Percentiles rank a stretch among this genome's conserved stretches.
Evolutionary conservation across 768 basidiomycete genomes (phyloP).

Genomic region (Lactarius hengduanensis): DNA sequence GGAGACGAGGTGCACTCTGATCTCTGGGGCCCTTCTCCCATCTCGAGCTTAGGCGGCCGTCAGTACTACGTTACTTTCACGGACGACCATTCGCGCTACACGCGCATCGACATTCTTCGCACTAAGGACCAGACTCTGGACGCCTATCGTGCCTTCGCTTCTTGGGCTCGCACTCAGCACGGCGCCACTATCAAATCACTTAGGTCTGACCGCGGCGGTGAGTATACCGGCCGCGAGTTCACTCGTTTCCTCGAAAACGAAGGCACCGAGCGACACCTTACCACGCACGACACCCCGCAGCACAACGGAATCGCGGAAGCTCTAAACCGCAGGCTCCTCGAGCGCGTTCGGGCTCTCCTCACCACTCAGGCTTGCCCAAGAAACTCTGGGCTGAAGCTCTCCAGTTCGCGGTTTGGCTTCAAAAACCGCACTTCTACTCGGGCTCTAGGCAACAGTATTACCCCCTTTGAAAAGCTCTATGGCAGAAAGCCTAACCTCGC

Average conservation of each 20-base stretch:
- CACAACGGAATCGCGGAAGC: conserved; percentile 2
- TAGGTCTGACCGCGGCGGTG: neutral
- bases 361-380: conserved; percentile 22
- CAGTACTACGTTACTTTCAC: too few relatives aligned
- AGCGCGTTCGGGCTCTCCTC: neutral
- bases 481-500: conserved; percentile 34
- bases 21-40: too few relatives aligned
- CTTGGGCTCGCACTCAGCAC: too few relatives aligned
- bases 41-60: too few relatives aligned
- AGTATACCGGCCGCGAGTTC: neutral
- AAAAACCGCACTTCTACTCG: conserved; percentile 23
- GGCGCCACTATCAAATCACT: too few relatives aligned
- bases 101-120: neutral
- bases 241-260: too few relatives aligned
- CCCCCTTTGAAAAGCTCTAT: conserved; percentile 32
- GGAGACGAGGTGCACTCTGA: too few relatives aligned
- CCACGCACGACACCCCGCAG: neutral
- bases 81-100: neutral
- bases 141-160: too few relatives aligned
- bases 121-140: neutral
- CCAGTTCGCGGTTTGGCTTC: conserved; percentile 26
- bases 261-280: neutral
- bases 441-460: conserved; percentile 27
- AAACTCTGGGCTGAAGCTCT: conserved; percentile 34
- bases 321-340: neutral